These are phyloP conservation scores for Heterobasidion annosum DNA, from an alignment of 1,284 basidiomycete species.

Conservation along the genomic window DNA sequence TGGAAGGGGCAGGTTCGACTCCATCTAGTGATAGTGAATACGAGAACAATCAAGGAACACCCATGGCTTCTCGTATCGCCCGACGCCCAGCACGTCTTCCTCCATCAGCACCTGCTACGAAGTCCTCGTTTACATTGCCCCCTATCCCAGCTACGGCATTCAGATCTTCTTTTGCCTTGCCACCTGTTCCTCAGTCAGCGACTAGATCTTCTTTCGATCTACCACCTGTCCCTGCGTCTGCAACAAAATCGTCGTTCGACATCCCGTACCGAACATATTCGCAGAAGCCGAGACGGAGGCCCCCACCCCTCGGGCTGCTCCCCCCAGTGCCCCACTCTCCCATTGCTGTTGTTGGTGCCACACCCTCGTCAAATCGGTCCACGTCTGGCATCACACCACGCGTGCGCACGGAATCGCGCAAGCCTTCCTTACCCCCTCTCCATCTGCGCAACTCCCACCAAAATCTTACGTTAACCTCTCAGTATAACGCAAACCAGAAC, in stretches of 20 bases:
- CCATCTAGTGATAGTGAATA: conserved; percentile 19
- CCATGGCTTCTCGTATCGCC: conserved; percentile 16
- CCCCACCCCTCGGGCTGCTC: conserved; percentile 5
- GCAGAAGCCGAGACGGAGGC: conserved; percentile 4
- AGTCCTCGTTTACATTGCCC: conserved; percentile 37
- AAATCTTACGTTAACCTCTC: conserved; percentile 6
- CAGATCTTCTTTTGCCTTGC: conserved; percentile 38
- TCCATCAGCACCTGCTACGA: conserved; percentile 30
- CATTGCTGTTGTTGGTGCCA: conserved; percentile 10
- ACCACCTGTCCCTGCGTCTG: conserved; percentile 57
- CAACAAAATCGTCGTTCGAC: conserved; percentile 20
- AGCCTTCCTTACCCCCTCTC: conserved; percentile 44
- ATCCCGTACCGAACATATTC: conserved; percentile 11
- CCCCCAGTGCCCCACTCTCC: conserved; percentile 18
- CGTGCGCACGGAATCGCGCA: conserved; percentile 41
- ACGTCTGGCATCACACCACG: conserved; percentile 27
- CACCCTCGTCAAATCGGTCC: conserved; percentile 1
- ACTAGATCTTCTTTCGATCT: conserved; percentile 40
- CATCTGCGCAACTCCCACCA: conserved; percentile 27
- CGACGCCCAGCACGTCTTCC: conserved; percentile 41
- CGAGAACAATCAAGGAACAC: conserved; percentile 16
- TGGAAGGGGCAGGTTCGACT: conserved; percentile 26
- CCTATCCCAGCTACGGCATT: conserved; percentile 34
- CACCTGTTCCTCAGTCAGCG: conserved; percentile 33
- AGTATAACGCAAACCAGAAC: conserved; percentile 15